Evolutionary conservation across 495 filamentous ascomycete genomes (phyloP).

Genomic region (Tuber melanosporum): DNA sequence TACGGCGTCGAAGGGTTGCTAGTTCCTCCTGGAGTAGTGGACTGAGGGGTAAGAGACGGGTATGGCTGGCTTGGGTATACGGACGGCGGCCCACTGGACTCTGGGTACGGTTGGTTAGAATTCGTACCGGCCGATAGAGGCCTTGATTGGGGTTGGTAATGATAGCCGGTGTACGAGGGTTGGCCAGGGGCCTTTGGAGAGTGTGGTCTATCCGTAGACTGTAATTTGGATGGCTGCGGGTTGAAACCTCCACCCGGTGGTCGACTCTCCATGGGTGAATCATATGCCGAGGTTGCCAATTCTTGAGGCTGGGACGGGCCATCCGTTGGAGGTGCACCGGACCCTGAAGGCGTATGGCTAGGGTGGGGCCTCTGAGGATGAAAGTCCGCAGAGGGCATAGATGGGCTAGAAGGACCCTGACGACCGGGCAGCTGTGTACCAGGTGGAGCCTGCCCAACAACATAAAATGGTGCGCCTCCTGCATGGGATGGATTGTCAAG

Average conservation of each 20-base stretch:
- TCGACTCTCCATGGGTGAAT: slow-evolving; percentile 64
- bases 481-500: slow-evolving; percentile 30
- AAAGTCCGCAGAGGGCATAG: slow-evolving; percentile 28
- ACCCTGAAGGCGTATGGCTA: slow-evolving; percentile 45
- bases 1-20: slow-evolving; percentile 17
- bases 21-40: slow-evolving; percentile 18
- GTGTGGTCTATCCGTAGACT: slow-evolving; percentile 17
- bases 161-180: slow-evolving; percentile 21
- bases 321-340: slow-evolving; percentile 56
- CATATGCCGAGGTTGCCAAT: slow-evolving; percentile 75
- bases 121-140: slow-evolving; percentile 18
- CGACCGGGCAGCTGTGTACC: slow-evolving; percentile 39
- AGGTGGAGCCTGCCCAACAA: slow-evolving; percentile 39
- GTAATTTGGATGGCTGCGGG: slow-evolving; percentile 15
- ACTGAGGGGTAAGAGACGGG: slow-evolving; percentile 23
- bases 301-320: slow-evolving; percentile 69
- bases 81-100: slow-evolving; percentile 7
- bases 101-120: neutral
- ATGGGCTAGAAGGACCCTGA: slow-evolving; percentile 43
- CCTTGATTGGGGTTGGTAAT: slow-evolving; percentile 27
- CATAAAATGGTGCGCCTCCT: slow-evolving; percentile 35
- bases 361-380: slow-evolving; percentile 36
- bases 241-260: slow-evolving; percentile 35
- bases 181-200: slow-evolving; percentile 21
- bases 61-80: slow-evolving; percentile 12